Conservation (phyloP, 352 stramenopile species). For the Phytophthora sojae region DNA sequence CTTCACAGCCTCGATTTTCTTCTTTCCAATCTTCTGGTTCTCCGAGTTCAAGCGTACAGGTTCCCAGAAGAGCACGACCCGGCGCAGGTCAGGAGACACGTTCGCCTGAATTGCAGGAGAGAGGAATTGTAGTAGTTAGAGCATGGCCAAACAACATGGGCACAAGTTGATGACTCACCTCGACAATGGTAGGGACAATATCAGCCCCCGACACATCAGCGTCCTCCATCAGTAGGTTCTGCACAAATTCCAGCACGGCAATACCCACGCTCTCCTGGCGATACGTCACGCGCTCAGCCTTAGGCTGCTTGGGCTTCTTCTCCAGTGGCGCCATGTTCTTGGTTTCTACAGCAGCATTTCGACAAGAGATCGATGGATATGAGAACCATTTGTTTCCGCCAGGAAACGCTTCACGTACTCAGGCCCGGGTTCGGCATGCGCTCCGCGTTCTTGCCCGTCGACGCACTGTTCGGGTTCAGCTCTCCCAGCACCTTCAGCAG, state of each 20-base stretch:
- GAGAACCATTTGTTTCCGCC: background rate
- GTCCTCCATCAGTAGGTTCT: conserved; percentile 74
- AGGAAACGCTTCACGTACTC: conserved; percentile 42
- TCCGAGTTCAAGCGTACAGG: conserved; percentile 70
- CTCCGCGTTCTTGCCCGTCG: conserved; percentile 55
- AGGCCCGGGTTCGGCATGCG: conserved; percentile 52
- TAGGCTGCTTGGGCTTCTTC: conserved; percentile 73
- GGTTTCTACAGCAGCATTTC: conserved; percentile 46
- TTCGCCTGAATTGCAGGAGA: conserved; percentile 52
- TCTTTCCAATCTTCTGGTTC: conserved; percentile 81
- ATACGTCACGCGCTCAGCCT: conserved; percentile 72
- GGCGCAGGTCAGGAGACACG: conserved; percentile 70
- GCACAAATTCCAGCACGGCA: conserved; percentile 70
- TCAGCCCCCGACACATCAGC: conserved; percentile 63
- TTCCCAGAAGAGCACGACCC: conserved; percentile 80
- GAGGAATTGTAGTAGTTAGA: background rate
- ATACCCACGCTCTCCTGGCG: conserved; percentile 78
- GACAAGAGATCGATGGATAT: background rate
- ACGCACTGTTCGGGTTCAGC: conserved; percentile 49
- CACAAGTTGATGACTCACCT: conserved; percentile 43
- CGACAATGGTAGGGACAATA: conserved; percentile 73
- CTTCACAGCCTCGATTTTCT: conserved; percentile 70
- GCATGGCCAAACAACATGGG: background rate
- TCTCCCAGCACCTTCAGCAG: conserved; percentile 77
- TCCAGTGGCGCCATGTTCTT: conserved; percentile 75